These are phyloP conservation scores for Wickerhamomyces bovis DNA, from an alignment of 805 yeast genomes.

Conservation along the genomic window DNA sequence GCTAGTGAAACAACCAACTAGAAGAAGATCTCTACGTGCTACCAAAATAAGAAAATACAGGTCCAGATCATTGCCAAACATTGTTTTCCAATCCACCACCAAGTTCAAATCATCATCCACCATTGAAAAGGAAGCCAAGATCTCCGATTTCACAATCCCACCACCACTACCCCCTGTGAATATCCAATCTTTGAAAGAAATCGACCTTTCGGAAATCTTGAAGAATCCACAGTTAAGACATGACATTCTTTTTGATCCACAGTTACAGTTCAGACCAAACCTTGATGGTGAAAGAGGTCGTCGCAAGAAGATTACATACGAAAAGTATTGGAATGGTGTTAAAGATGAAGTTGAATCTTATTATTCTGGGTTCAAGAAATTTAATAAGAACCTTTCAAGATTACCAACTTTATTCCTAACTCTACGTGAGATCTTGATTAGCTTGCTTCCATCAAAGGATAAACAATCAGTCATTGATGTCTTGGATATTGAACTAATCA, in stretches of 20 bases:
- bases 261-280: constrained; percentile 85
- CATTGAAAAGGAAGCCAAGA: neutral
- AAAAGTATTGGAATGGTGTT: constrained; percentile 78
- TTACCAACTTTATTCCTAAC: constrained; percentile 72
- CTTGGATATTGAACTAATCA: constrained; percentile 66
- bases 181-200: constrained; percentile 73
- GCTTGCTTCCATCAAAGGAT: constrained; percentile 75
- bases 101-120: neutral
- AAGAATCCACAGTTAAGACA: constrained; percentile 91
- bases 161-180: constrained; percentile 77
- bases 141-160: constrained; percentile 18
- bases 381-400: constrained; percentile 16
- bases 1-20: neutral
- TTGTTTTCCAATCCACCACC: constrained; percentile 10
- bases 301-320: constrained; percentile 68
- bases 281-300: constrained; percentile 87
- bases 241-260: constrained; percentile 89
- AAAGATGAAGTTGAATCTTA: constrained; percentile 56
- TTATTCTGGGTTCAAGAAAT: constrained; percentile 22
- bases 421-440: constrained; percentile 67
- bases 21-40: constrained; percentile 4
- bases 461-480: constrained; percentile 59
- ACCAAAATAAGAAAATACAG: constrained; percentile 21
- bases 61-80: constrained; percentile 25
- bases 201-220: constrained; percentile 81